These are phyloP conservation scores for Nicotiana obtusifolia DNA, from an alignment of 257 asterid genomes.

Conservation along the genomic window DNA sequence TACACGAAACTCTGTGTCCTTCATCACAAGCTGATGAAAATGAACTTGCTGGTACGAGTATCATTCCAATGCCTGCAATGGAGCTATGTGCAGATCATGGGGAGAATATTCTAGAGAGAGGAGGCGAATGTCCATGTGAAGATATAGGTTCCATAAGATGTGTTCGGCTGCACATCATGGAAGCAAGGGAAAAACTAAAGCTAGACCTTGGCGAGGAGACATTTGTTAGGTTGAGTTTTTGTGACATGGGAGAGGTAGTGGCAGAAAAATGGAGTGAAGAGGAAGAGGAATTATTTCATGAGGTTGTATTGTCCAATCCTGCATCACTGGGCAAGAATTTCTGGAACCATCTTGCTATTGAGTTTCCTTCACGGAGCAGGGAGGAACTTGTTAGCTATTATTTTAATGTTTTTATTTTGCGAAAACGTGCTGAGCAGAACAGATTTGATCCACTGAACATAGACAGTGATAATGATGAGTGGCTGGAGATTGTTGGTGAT, in stretches of 20 bases:
- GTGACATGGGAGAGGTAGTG: slow-evolving; percentile 68
- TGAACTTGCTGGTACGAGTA: slow-evolving; percentile 35
- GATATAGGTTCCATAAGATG: slow-evolving; percentile 80
- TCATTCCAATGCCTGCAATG: slow-evolving; percentile 38
- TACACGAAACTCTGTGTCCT: slow-evolving; percentile 3
- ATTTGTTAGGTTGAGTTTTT: slow-evolving; percentile 54
- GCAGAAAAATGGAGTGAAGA: slow-evolving; percentile 63
- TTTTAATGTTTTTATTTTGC: slow-evolving; percentile 72
- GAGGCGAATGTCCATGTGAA: slow-evolving; percentile 47
- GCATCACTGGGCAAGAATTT: slow-evolving; percentile 47
- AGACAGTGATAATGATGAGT: slow-evolving; percentile 88
- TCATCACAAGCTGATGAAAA: slow-evolving; percentile 9
- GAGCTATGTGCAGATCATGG: slow-evolving; percentile 23
- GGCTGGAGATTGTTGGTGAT: slow-evolving; percentile 26
- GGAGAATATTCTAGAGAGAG: slow-evolving; percentile 38
- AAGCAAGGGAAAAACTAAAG: slow-evolving; percentile 53
- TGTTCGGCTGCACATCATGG: slow-evolving; percentile 55
- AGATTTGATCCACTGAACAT: slow-evolving; percentile 52
- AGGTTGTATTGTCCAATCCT: slow-evolving; percentile 60
- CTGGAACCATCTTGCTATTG: slow-evolving; percentile 59
- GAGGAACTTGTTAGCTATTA: slow-evolving; percentile 73
- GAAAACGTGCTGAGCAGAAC: slow-evolving; percentile 65
- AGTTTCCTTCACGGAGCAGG: slow-evolving; percentile 50
- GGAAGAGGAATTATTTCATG: slow-evolving; percentile 58
- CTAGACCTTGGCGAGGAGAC: slow-evolving; percentile 36